Evolutionary conservation across 2,329 filamentous ascomycete species (phyloP), one percentile per base, ranked within the genome.

Genomic region (Phialemonium atrogriseum): DNA sequence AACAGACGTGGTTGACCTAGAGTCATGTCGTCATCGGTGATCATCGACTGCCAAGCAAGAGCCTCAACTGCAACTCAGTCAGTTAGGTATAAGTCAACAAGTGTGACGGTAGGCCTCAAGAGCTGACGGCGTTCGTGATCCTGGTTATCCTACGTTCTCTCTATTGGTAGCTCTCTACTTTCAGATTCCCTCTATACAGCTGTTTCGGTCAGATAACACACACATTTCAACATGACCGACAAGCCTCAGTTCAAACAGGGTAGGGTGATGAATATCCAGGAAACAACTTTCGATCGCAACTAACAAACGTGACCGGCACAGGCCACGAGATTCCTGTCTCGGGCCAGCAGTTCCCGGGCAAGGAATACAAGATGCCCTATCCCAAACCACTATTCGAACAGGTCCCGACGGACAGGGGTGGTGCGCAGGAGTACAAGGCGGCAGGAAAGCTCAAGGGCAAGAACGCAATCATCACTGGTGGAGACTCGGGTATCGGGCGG

Each of bases 391-490:
- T 71, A 26, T 74, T 71, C 35, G 74, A 80, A 34, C 63, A 80
- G 36, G 56, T 88, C 3, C 84, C 84, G 0, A 78, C 74, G 5
- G 68, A 72, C 12, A 73, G 81, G 36, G 79, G 80, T 22, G 74
- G 75, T 10, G 77, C 73, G 44, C 73, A 82, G 46, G 70, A 69
- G 28, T 89, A 91, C 61, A 77, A 78, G 50, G 73, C 81, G 4
- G 80, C 84, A 1, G 77, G 76, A 29, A 93, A 91, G 59, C 72
- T 91, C 6, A 58, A 73, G 46, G 83, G 77, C 39, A 84, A 80
- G 56, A 82, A 75, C 37, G 83, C 84, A 7, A 57, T 91, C 36
- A 89, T 91, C 47, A 89, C 84, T 0, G 84, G 84, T 11, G 84
- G 84, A 4, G 84, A 89, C 55, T 80, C 73, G 6, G 84, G 84